Evolutionary conservation across 2,329 filamentous ascomycete species (phyloP).

Genomic region (Plenodomus biglobosus): DNA sequence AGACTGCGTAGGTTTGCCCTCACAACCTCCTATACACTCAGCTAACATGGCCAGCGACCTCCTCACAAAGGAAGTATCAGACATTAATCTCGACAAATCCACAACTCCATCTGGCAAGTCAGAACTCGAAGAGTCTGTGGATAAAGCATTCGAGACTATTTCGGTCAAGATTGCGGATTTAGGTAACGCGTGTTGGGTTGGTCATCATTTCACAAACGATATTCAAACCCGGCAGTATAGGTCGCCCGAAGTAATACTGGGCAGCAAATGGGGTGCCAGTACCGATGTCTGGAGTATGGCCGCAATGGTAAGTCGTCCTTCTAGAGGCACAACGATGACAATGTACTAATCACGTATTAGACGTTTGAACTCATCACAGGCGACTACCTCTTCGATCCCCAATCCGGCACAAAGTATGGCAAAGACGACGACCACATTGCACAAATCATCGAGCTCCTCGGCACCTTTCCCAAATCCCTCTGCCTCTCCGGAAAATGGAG

Average conservation of each 20-base stretch:
- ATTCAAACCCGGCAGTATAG: slow-evolving; percentile 98
- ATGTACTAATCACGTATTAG: slow-evolving; percentile 51
- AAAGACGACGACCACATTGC: slow-evolving; percentile 99
- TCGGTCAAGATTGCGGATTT: slow-evolving; percentile 99
- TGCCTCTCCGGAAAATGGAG: slow-evolving; percentile 95
- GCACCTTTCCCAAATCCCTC: slow-evolving; percentile 87
- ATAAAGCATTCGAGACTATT: slow-evolving; percentile 72
- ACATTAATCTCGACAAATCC: slow-evolving; percentile 82
- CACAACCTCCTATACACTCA: not conserved
- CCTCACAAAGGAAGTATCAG: slow-evolving; percentile 87
- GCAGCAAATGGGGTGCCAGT: slow-evolving; percentile 98
- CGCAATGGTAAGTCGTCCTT: slow-evolving; percentile 73
- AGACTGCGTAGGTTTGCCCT: slow-evolving; percentile 73
- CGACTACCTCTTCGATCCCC: slow-evolving; percentile 97
- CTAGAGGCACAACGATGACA: not conserved
- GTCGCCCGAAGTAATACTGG: slow-evolving; percentile 94
- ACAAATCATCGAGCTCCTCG: slow-evolving; percentile 95
- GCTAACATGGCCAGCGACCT: slow-evolving; percentile 64
- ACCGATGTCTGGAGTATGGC: slow-evolving; percentile 99
- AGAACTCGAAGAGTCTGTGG: slow-evolving; percentile 53
- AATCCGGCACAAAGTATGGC: slow-evolving; percentile 97
- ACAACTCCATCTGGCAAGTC: slow-evolving; percentile 55
- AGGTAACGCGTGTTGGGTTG: slow-evolving; percentile 98
- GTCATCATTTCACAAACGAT: slow-evolving; percentile 98
- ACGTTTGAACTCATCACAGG: slow-evolving; percentile 97